Base-by-base conservation (phyloP, 176 grass and related monocot species). In the Tuctoria greenei region DNA sequence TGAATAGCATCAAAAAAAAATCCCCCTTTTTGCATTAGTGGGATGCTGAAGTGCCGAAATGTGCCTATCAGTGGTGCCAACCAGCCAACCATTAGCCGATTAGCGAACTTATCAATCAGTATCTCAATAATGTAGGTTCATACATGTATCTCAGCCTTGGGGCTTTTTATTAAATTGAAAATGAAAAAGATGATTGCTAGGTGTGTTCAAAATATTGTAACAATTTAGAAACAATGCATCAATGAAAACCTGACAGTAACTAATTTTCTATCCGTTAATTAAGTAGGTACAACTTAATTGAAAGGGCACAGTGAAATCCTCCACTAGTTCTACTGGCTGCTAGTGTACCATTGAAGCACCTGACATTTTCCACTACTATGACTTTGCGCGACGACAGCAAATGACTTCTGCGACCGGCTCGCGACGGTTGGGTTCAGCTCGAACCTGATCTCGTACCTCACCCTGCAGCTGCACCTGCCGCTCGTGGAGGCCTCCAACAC, bases 401-500 rank as follows among this genome's bases (percentile, higher is more conserved):
- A 86, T 72, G 81, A 89, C 47, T 47, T 87, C 12, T 87, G 91
- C 24, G 81, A 87, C 56, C 51, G 87, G 21, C 82, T 90, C 35
- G 74, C 87, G 14, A 77, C 78, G 41, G 51, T 69, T 0, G 84
- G 91, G n/a, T 90, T 90, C 74, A 76, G 56, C 42, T 73, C 91
- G 40, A 93, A 93, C 73, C 66, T 90, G 81, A 88, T 93, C 68
- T 82, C 78, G 21, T 90, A 93, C 74, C 75, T 93, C 26, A 90
- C 74, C 10, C 77, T 80, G 66, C 71, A 92, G 68, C 78, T 92
- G 40, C 86, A 90, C 74, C 75, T 92, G 75, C 84, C 86, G 15
- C 66, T 96, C 35, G 89, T 92, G 45, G 78, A 92, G 79, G 93
- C 93, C 17, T 85, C 89, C 44, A 96, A 92, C 84, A 90, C 78